A percentile compares a stretch with the other conserved stretches of the same genome.
phyloP scores from a whole-genome alignment of 1,284 basidiomycete genomes.

The Ganoderma resinaceum region DNA sequence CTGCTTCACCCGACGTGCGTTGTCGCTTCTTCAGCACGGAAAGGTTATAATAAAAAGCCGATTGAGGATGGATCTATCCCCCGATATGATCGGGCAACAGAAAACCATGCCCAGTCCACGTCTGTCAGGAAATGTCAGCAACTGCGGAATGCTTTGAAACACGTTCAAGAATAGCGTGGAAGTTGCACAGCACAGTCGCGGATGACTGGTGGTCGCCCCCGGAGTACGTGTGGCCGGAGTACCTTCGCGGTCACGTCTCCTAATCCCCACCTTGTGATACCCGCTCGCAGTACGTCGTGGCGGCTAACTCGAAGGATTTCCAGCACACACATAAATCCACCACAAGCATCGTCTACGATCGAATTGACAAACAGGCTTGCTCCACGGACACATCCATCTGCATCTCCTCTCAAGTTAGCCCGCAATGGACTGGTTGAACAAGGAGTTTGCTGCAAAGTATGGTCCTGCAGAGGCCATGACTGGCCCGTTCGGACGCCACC shows the following conservation, averaged over 20 bases:
- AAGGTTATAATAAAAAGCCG: not conserved
- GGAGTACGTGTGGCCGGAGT: not conserved
- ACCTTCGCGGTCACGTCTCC: not conserved
- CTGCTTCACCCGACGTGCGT: not conserved
- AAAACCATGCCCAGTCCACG: too few relatives aligned
- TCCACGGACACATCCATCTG: not conserved
- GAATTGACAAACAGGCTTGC: not conserved
- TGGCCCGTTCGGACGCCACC: constrained; percentile 14
- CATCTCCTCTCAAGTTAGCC: not conserved
- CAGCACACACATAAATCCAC: not conserved
- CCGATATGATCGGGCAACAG: not conserved
- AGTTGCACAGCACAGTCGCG: too few relatives aligned
- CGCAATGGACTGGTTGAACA: constrained; percentile 9
- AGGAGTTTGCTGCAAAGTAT: constrained; percentile 10
- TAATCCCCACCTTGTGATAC: not conserved
- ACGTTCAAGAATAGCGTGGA: not conserved
- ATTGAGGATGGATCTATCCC: not conserved
- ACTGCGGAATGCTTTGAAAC: too few relatives aligned
- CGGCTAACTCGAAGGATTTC: not conserved
- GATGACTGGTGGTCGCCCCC: too few relatives aligned
- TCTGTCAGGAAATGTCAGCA: too few relatives aligned
- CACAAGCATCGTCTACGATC: not conserved
- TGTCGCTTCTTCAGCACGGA: not conserved
- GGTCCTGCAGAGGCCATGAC: constrained; percentile 10
- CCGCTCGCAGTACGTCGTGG: not conserved